A percentile compares a stretch with the other conserved stretches of the same genome.
Evolutionary conservation across 177 flowering plant genomes (phyloP).

Genomic region (Tripterygium wilfordii): DNA sequence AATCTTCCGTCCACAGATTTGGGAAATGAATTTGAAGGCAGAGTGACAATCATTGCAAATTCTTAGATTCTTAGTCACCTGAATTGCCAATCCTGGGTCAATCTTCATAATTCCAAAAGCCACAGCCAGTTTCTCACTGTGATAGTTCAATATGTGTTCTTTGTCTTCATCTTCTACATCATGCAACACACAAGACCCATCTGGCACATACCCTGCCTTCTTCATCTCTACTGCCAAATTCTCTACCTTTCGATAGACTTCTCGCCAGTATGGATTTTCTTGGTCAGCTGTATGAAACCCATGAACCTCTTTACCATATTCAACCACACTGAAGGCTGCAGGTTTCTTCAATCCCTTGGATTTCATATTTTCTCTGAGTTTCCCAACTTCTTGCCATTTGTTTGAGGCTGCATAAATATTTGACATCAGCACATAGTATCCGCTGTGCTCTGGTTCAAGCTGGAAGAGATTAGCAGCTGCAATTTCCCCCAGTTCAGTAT

Average conservation of each 20-base stretch:
- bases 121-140: slow-evolving; percentile 39
- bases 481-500: slow-evolving; percentile 26
- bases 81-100: slow-evolving; percentile 16
- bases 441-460: slow-evolving; percentile 31
- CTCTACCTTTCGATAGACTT: slow-evolving; percentile 20
- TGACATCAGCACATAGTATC: slow-evolving; percentile 41
- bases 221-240: slow-evolving; percentile 25
- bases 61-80: slow-evolving; percentile 33
- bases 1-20: slow-evolving; percentile 21
- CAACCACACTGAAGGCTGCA: slow-evolving; percentile 36
- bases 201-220: slow-evolving; percentile 36
- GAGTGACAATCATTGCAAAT: slow-evolving; percentile 39
- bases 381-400: slow-evolving; percentile 37
- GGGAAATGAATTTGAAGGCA: slow-evolving; percentile 29
- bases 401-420: slow-evolving; percentile 38
- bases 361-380: slow-evolving; percentile 27
- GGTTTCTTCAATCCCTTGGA: slow-evolving; percentile 31
- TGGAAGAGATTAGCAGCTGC: slow-evolving; percentile 33
- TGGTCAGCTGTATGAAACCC: slow-evolving; percentile 35
- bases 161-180: slow-evolving; percentile 43
- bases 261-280: slow-evolving; percentile 14
- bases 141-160: slow-evolving; percentile 23
- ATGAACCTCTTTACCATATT: slow-evolving; percentile 28
- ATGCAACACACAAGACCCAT: slow-evolving; percentile 25
- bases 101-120: slow-evolving; percentile 37